Evolutionary conservation across 148 eudicot genomes (phyloP).

Genomic region (Rhododendron molle): DNA sequence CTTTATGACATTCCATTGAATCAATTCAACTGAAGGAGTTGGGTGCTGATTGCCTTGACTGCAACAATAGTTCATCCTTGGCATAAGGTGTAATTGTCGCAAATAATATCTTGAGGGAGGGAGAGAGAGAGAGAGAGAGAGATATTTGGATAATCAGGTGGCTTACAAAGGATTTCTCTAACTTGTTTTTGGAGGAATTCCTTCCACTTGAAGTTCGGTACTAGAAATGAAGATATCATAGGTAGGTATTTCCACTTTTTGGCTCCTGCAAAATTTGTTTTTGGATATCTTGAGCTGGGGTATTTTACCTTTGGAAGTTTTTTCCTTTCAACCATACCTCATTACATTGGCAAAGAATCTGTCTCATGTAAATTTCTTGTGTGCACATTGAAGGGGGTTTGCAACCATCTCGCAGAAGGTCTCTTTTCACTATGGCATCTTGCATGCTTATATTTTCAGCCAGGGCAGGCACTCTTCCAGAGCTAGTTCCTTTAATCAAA

Average conservation of each 20-base stretch:
- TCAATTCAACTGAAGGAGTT: not conserved
- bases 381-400: conserved; percentile 50
- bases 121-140: not conserved
- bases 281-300: not conserved
- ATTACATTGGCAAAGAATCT: not conserved
- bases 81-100: not conserved
- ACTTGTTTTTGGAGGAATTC: not conserved
- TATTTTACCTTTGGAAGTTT: not conserved
- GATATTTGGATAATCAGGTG: not conserved
- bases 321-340: not conserved
- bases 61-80: not conserved
- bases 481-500: conserved; percentile 61
- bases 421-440: conserved; percentile 77
- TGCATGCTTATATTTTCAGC: conserved; percentile 79
- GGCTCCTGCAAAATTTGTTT: not conserved
- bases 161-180: not conserved
- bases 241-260: not conserved
- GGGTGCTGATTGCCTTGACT: not conserved
- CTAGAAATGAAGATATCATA: not conserved
- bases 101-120: not conserved
- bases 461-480: conserved; percentile 71
- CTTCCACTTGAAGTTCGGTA: not conserved
- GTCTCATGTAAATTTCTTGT: conserved; percentile 19
- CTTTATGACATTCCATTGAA: not conserved
- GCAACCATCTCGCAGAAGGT: conserved; percentile 71